Conservation (phyloP, 2,329 filamentous ascomycete species). For the Cadophora sp. region DNA sequence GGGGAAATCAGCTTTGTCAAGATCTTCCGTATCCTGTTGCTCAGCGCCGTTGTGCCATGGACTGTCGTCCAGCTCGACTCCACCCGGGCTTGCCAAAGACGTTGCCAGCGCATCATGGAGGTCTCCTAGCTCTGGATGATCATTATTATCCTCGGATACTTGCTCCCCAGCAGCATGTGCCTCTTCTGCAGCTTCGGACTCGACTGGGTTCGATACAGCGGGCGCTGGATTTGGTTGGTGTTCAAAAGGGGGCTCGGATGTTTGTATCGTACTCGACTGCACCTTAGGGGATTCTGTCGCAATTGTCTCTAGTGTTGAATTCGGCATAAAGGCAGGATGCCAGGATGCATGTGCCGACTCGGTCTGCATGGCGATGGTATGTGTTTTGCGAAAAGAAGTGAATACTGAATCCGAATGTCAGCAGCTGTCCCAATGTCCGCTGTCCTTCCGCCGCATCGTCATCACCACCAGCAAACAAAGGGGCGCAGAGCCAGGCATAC, state of each 20-base stretch:
- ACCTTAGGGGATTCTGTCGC: slow-evolving; percentile 23
- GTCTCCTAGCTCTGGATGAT: slow-evolving; percentile 34
- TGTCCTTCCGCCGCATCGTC: slow-evolving; percentile 14
- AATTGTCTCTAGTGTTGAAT: slow-evolving; percentile 43
- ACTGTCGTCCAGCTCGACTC: slow-evolving; percentile 39
- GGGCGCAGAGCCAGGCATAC: slow-evolving; percentile 28
- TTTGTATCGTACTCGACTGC: slow-evolving; percentile 18
- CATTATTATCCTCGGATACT: slow-evolving; percentile 27
- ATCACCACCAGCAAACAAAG: slow-evolving; percentile 18
- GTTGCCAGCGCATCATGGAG: slow-evolving; percentile 39
- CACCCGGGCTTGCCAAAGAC: slow-evolving; percentile 39
- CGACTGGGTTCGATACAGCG: neutral
- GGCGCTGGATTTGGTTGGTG: slow-evolving; percentile 18
- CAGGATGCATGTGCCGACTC: slow-evolving; percentile 53
- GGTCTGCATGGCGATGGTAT: slow-evolving; percentile 49
- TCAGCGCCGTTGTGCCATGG: slow-evolving; percentile 32
- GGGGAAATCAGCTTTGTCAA: slow-evolving; percentile 36
- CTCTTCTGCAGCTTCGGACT: slow-evolving; percentile 16
- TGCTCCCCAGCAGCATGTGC: neutral
- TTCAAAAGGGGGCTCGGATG: slow-evolving; percentile 19
- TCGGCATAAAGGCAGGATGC: slow-evolving; percentile 60
- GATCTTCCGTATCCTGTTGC: slow-evolving; percentile 22
- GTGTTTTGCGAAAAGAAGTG: slow-evolving; percentile 35
- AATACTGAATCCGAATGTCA: slow-evolving; percentile 38
- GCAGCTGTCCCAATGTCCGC: slow-evolving; percentile 19